phyloP scores from a whole-genome alignment of 768 basidiomycete species.

The Collybia sp. region DNA sequence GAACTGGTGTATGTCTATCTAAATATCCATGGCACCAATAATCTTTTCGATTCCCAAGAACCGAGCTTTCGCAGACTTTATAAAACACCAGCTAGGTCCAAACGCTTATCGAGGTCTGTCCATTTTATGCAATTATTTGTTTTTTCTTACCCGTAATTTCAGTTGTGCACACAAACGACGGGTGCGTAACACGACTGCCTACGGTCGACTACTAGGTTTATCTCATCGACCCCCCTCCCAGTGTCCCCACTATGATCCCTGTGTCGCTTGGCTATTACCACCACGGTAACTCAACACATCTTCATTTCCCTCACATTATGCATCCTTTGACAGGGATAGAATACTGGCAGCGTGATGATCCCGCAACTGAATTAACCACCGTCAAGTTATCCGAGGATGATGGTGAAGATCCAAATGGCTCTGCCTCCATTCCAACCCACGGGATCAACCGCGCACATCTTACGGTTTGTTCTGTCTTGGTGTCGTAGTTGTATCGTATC shows the following conservation, averaged over 20 bases:
- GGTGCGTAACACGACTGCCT: slow-evolving; percentile 19
- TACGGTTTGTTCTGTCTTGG: slow-evolving; percentile 21
- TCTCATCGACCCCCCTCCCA: slow-evolving; percentile 10
- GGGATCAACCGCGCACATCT: slow-evolving; percentile 43
- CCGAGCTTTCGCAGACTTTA: slow-evolving; percentile 36
- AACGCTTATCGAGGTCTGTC: slow-evolving; percentile 37
- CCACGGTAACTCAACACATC: slow-evolving; percentile 29
- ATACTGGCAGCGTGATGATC: slow-evolving; percentile 44
- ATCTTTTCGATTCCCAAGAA: slow-evolving; percentile 26
- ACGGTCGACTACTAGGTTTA: background rate
- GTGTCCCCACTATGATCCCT: slow-evolving; percentile 50
- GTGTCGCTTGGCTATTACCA: slow-evolving; percentile 45
- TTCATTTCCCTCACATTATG: background rate
- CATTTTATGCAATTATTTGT: background rate
- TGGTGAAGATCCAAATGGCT: slow-evolving; percentile 47
- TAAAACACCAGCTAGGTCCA: slow-evolving; percentile 35
- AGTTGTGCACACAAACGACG: slow-evolving; percentile 51
- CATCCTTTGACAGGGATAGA: slow-evolving; percentile 34
- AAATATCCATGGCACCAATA: background rate
- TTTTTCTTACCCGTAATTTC: background rate
- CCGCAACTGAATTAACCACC: slow-evolving; percentile 34
- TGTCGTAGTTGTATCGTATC: background rate
- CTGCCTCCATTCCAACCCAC: slow-evolving; percentile 38
- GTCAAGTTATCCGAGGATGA: slow-evolving; percentile 31
- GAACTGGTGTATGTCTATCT: slow-evolving; percentile 34